These are phyloP conservation scores for Saccharomyces hybrid DNA, from an alignment of 1,139 yeast species.

Conservation along the genomic window DNA sequence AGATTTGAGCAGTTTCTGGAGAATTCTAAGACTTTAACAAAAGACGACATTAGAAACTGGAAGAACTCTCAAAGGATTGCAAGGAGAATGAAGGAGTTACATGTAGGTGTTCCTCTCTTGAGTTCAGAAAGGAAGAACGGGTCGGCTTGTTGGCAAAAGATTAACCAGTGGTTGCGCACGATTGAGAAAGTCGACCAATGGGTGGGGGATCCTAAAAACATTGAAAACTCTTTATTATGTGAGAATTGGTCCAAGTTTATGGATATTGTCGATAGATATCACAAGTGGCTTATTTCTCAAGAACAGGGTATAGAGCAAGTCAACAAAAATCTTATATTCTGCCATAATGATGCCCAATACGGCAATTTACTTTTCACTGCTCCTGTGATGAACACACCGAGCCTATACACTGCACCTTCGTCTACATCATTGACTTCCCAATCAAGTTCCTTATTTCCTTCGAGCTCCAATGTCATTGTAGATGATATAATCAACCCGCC, in stretches of 20 bases:
- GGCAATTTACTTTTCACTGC: slow-evolving; percentile 65
- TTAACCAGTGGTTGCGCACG: slow-evolving; percentile 61
- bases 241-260: slow-evolving; percentile 45
- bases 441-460: slow-evolving; percentile 25
- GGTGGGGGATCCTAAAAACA: slow-evolving; percentile 26
- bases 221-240: slow-evolving; percentile 42
- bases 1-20: slow-evolving; percentile 60
- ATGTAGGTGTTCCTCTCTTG: slow-evolving; percentile 64
- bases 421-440: not conserved
- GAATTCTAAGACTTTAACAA: slow-evolving; percentile 56
- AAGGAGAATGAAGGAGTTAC: slow-evolving; percentile 92
- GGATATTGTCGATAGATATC: slow-evolving; percentile 41
- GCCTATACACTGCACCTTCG: slow-evolving; percentile 6
- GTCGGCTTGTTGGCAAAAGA: slow-evolving; percentile 63
- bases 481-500: slow-evolving; percentile 34
- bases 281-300: slow-evolving; percentile 50
- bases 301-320: slow-evolving; percentile 39
- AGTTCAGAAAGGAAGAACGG: slow-evolving; percentile 43
- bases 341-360: slow-evolving; percentile 94
- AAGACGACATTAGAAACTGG: slow-evolving; percentile 64
- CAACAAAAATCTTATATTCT: slow-evolving; percentile 50
- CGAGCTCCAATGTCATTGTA: slow-evolving; percentile 29
- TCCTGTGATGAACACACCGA: slow-evolving; percentile 18
- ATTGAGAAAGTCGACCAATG: slow-evolving; percentile 35
- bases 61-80: slow-evolving; percentile 80